Base-by-base conservation (phyloP, 345 rosid species). In the Adansonia digitata region DNA sequence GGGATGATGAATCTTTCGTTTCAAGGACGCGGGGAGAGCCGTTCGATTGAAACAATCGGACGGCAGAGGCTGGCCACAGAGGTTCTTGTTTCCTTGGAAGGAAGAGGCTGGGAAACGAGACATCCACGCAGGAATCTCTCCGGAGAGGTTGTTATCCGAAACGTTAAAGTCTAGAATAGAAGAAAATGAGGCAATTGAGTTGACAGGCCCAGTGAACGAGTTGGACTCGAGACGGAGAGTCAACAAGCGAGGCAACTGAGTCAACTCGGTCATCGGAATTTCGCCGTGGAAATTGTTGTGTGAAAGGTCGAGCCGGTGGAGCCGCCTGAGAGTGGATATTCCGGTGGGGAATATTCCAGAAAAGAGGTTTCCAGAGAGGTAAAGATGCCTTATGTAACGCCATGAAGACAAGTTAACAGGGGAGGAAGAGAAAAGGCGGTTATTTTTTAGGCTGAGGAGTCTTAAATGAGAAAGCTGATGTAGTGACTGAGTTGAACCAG, bases 101-200 rank as follows among this genome's bases (percentile, higher is more conserved):
- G 73, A 69, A 69, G 73, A 69, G 59, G 22, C 40, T 0, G 57
- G 57, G 26, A 69, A 48, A 69, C 56, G 73, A 48, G 73, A 69
- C 73, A 69, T 69, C 73, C 73, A 69, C 10, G 42, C 2, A 0
- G 73, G 59, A n/a, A 69, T 69, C 5, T 69, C 43, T 27, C 73
- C 73, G 56, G 56, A 46, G 42, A 69, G 42, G 14, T 48, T 69
- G 56, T 69, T 69, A 29, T 69, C 53, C 27, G 73, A 69, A 0
- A 48, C 73, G 59, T 69, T 29, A 8, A 69, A 69, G 26, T 69
- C 73, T 20, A 35, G 2, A 10, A 69, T 10, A 4, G 43, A 29
- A 18, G 59, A 69, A 69, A 31, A 48, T 13, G 27, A 48, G 42
- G 59, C 27, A 31, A 69, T 29, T 49, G 73, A 69, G 42, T 69